Base-by-base conservation (phyloP, 331 rosid genomes). In the Phaseolus coccineus region DNA sequence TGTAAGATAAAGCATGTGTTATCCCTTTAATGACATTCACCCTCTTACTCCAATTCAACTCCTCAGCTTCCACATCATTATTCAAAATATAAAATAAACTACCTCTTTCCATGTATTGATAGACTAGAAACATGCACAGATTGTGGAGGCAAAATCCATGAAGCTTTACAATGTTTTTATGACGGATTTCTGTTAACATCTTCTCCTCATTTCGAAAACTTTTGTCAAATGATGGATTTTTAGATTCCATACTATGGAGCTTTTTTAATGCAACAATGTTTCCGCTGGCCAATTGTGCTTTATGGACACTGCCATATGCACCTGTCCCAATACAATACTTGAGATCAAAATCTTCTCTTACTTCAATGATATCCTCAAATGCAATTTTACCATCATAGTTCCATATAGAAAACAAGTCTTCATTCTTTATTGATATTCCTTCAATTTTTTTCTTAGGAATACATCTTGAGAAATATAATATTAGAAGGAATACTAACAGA, bases 91-190 rank as follows among this genome's bases (percentile, higher is more conserved):
- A 19, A 19, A 19, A 19, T 19, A 19, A 19, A 19, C 22, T 19
- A 1, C 76, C 76, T 3, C 46, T 70, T 70, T 70, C 75, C 44
- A 71, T 69, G 73, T 78, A 82, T 74, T 85, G 50, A 50, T 82
- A 82, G 0, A 88, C 57, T 31, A 88, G 33, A 78, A 86, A 84
- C 89, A 76, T 84, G 81, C 85, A 78, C 0, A 14, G 50, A n/a
- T 16, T 37, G 70, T 64, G 48, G 2, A 88, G 72, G 30, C 85
- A 88, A 74, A 69, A 79, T 0, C 86, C 85, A 69, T 81, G 73
- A 53, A 86, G 88, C 19, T 12, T 86, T 16, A 78, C 80, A 30
- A 86, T 85, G 72, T 40, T 39, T 50, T 3, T 56, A 59, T 53
- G 44, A 16, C 78, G 74, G 0, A 85, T 84, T 19, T 58, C 24